Conservation (phyloP, 495 filamentous ascomycete species). For the Viridothelium virens region DNA sequence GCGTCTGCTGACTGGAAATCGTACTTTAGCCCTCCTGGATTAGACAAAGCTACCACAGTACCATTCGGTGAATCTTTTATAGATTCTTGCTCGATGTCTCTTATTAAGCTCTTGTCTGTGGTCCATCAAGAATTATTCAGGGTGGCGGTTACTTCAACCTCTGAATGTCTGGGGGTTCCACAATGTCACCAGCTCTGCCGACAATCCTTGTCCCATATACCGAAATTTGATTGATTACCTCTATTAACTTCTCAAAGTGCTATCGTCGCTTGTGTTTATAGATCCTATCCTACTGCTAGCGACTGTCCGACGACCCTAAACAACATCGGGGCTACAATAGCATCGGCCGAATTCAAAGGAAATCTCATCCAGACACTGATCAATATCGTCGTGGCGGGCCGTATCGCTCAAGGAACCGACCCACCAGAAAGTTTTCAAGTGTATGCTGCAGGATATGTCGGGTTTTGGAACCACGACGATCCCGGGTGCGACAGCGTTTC, state of each 20-base stretch:
- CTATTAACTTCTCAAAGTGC: not conserved
- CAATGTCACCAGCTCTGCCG: no score
- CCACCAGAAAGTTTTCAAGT: slow-evolving; percentile 13
- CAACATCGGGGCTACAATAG: not conserved
- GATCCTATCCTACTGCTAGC: not conserved
- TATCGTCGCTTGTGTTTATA: not conserved
- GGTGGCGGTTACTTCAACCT: no score
- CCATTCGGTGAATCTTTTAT: no score
- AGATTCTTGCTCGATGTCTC: no score
- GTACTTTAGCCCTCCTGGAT: no score
- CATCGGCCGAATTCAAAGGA: not conserved
- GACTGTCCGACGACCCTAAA: not conserved
- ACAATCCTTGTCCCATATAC: no score
- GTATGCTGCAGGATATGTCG: slow-evolving; percentile 8
- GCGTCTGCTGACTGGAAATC: no score
- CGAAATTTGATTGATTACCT: no score
- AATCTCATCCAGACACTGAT: not conserved
- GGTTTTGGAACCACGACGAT: slow-evolving; percentile 13
- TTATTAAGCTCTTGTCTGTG: no score
- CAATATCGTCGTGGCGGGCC: slow-evolving; percentile 13
- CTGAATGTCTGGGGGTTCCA: no score
- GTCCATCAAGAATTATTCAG: no score
- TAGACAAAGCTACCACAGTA: no score
- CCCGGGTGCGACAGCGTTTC: not conserved
- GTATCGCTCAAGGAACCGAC: slow-evolving; percentile 8